Base-by-base conservation (phyloP, 768 basidiomycete genomes). In the Lentinula guzmanii region DNA sequence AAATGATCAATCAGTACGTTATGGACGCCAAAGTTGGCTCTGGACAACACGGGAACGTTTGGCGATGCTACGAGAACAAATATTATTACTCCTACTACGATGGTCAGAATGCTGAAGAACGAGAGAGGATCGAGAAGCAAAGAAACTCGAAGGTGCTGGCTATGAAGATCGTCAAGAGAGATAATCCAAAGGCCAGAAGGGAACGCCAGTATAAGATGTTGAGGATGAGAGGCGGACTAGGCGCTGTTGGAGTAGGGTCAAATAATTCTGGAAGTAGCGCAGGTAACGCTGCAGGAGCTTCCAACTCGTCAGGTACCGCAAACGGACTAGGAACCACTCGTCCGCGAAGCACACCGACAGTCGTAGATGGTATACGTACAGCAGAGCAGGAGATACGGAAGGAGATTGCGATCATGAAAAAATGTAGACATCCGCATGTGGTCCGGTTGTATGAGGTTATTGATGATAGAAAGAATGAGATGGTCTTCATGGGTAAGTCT, bases 371-470 rank as follows among this genome's bases (percentile, higher is more conserved):
- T 63, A 81, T 90, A 45, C 80, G 83, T 61, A 88, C 84, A 24
- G 85, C 86, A 34, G 93, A 93, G 70, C 81, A 85, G 64, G 93
- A 93, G 76, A 93, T 97, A 64, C 82, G 86, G 66, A 89, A 87
- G 72, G 96, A 98, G 76, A 95, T 98, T 62, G 97, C 97, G 2
- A 95, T 98, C 72, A 97, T 99, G 93, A 98, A 98, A 79, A 95
- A 97, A 70, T 89, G 92, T 68, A 78, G 87, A 52, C 94, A 97
- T 69, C 88, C 90, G 0, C 88, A 97, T 71, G 87, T 97, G 62
- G 94, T 98, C 10, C 81, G 89, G 64, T 81, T 99, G 61, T 86
- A 86, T 66, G 95, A 98, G 72, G 94, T 98, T 70, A 95, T 99
- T 63, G 95, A 98, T 72, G 97, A 98, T 74, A 84, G 86, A 46